A percentile compares a stretch with the other conserved stretches of the same genome.
These are phyloP conservation scores for Ascochyta fabae DNA, from an alignment of 2,329 filamentous ascomycete species.

Conservation along the genomic window DNA sequence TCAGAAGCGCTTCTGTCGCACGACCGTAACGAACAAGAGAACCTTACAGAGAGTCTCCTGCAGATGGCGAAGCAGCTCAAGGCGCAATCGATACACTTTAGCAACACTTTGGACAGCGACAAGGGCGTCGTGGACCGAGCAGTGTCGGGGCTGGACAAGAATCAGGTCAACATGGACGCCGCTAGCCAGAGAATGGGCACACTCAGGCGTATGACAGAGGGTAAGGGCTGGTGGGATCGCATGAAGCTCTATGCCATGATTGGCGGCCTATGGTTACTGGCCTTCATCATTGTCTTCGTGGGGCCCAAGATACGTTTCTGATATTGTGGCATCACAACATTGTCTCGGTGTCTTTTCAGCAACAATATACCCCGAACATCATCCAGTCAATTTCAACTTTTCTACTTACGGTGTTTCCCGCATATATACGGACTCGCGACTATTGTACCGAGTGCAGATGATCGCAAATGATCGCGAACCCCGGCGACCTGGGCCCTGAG, in stretches of 20 bases:
- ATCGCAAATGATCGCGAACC: constrained; percentile 6
- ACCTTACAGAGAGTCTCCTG: constrained; percentile 80
- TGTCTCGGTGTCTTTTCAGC: not conserved
- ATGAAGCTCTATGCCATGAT: constrained; percentile 87
- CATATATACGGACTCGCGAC: not conserved
- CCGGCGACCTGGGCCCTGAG: constrained; percentile 20
- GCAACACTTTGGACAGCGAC: constrained; percentile 73
- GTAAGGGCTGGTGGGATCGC: constrained; percentile 83
- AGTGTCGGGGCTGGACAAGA: constrained; percentile 77
- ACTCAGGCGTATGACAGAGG: constrained; percentile 81
- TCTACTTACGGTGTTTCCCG: not conserved
- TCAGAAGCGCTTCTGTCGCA: constrained; percentile 75
- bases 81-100: constrained; percentile 74
- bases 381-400: constrained; percentile 4
- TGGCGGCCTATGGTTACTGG: constrained; percentile 77
- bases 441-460: constrained; percentile 5
- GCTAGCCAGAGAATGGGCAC: constrained; percentile 79
- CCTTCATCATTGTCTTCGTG: constrained; percentile 81
- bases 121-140: constrained; percentile 76
- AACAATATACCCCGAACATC: constrained; percentile 10
- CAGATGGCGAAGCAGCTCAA: constrained; percentile 80
- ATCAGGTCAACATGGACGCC: constrained; percentile 75
- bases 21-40: constrained; percentile 82
- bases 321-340: constrained; percentile 7
- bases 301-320: constrained; percentile 87